Evolutionary conservation across 1,284 basidiomycete genomes (phyloP).

Genomic region (Rhodotorula sp.): DNA sequence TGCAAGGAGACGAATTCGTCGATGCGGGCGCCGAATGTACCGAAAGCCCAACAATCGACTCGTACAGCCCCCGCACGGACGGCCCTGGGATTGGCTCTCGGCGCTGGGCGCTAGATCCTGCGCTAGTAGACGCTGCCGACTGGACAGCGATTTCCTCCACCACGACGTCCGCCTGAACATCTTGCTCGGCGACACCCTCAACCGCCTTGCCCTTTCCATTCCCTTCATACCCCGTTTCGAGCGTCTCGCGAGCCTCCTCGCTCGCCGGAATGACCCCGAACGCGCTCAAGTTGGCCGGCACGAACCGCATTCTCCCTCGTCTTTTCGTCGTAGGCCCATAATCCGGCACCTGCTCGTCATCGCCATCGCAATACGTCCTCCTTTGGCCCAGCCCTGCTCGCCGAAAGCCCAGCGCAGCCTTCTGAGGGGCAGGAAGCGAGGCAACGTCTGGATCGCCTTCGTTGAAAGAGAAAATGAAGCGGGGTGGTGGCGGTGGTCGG

Average conservation of each 20-base stretch:
- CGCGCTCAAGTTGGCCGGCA: conserved; percentile 2
- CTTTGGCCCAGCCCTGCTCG: background rate
- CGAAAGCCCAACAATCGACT: conserved; percentile 12
- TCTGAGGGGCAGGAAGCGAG: background rate
- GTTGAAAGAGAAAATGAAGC: conserved; percentile 25
- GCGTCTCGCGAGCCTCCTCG: background rate
- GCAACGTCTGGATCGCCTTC: conserved; percentile 3
- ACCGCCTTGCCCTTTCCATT: conserved; percentile 8
- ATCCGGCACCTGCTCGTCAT: conserved; percentile 21
- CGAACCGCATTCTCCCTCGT: conserved; percentile 22
- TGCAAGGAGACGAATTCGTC: background rate
- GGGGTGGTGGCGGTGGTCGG: background rate
- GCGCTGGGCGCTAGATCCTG: no score
- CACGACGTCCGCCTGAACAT: no score
- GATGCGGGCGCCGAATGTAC: background rate
- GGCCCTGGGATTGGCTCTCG: background rate
- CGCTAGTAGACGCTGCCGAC: no score
- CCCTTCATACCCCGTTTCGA: background rate
- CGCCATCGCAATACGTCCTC: background rate
- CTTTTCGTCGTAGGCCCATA: conserved; percentile 31
- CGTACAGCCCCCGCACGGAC: conserved; percentile 15
- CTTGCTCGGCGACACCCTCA: background rate
- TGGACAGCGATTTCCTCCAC: no score
- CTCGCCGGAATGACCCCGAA: background rate
- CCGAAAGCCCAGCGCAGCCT: background rate